Evolutionary conservation across 2,329 filamentous ascomycete species (phyloP).

Genomic region (Emericellopsis atlantica): DNA sequence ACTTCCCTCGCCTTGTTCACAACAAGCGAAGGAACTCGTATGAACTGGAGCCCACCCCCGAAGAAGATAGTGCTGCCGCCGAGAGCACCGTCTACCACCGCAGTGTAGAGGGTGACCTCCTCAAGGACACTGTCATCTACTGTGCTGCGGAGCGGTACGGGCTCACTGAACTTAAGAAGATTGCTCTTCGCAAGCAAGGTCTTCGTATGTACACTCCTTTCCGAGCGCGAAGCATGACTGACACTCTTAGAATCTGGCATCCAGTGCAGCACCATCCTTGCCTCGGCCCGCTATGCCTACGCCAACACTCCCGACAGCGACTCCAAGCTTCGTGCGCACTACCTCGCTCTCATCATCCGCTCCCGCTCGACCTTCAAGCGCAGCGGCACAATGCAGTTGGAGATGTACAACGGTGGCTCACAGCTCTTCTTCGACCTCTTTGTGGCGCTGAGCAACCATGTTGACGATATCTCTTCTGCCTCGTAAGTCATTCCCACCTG

Average conservation of each 20-base stretch:
- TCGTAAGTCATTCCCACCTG: conserved; percentile 28
- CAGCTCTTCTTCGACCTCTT: conserved; percentile 88
- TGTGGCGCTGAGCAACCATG: conserved; percentile 84
- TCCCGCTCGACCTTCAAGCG: conserved; percentile 81
- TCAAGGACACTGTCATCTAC: conserved; percentile 87
- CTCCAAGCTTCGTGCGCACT: conserved; percentile 83
- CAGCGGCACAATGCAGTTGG: conserved; percentile 88
- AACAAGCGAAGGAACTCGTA: conserved; percentile 72
- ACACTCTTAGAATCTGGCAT: conserved; percentile 52
- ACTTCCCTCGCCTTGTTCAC: conserved; percentile 71
- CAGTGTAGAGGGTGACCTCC: conserved; percentile 50
- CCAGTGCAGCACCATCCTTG: conserved; percentile 71
- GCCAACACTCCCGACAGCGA: conserved; percentile 79
- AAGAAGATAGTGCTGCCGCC: conserved; percentile 27
- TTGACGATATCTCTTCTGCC: conserved; percentile 53
- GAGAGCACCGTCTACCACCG: conserved; percentile 61
- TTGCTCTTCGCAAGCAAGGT: conserved; percentile 80
- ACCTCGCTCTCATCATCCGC: conserved; percentile 83
- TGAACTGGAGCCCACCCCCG: conserved; percentile 57
- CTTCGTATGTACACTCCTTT: conserved; percentile 43
- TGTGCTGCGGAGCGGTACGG: conserved; percentile 79
- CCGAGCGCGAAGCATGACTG: neutral
- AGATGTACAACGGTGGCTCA: conserved; percentile 78
- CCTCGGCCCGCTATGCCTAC: conserved; percentile 83
- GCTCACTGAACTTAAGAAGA: conserved; percentile 70